Base-by-base conservation (phyloP, 805 yeast species). In the Metschnikowia reukaufii region DNA sequence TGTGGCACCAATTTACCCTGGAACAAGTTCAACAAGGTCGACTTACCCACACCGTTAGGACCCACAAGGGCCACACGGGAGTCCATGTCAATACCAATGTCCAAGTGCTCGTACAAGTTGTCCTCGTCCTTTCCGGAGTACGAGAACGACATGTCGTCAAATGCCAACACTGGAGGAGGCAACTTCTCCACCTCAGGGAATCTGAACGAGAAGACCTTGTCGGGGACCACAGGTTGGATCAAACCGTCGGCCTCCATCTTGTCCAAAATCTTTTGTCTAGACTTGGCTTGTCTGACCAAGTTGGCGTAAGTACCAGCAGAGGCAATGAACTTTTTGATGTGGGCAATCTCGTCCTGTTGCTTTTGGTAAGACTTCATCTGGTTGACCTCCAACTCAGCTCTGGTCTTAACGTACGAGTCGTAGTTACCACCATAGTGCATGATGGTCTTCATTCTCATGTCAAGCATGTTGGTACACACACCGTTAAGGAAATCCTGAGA, bases 211-310 rank as follows among this genome's bases (percentile, higher is more conserved):
- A 94, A 94, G 21, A 91, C 96, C 74, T 82, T 89, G 71, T 94
- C 99, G 43, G 87, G 86, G 48, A 81, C 90, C 60, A 94, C 99
- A 45, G 96, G 85, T 74, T 88, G 88, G 64, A 94, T 87, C 63
- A 87, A 79, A 65, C 99, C 99, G 68, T 94, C 99, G 60, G 99
- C 98, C 77, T 94, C 99, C 99, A 94, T 94, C 85, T 94, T 94
- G 76, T 94, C 99, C 70, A 94, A 79, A 67, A 94, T 94, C 85
- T 94, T 94, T 81, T 94, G 99, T 77, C 98, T 88, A 29, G 99
- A 94, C 74, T 94, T 94, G 56, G 99, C 99, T 76, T 94, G 99
- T 71, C 88, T 89, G 49, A 94, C 99, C 77, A 94, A 79, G 76
- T 94, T 94, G 52, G 99, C 98, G 75, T 94, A 94, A 46, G 99